Percentiles rank a stretch among this genome's conserved stretches.
Evolutionary conservation across 805 yeast species (phyloP).

Genomic region (Kockiozyma suomiensis): DNA sequence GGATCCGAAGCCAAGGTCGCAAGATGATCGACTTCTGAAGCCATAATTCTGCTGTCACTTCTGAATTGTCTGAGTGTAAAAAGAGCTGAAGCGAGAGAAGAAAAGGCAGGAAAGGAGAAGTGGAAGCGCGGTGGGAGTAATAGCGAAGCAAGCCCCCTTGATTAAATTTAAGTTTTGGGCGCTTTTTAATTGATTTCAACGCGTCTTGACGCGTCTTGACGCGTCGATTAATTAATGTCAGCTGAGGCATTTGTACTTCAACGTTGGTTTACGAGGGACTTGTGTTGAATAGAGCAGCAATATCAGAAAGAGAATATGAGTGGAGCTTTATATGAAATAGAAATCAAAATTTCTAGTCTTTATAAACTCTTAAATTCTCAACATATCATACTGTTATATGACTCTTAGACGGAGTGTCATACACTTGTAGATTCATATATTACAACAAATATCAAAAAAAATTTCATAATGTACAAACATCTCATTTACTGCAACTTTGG

Average conservation of each 20-base stretch:
- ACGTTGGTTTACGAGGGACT: too few species aligned
- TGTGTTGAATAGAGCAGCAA: too few species aligned
- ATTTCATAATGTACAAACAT: background rate
- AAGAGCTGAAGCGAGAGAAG: background rate
- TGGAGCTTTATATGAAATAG: too few species aligned
- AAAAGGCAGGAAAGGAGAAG: background rate
- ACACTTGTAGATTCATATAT: too few species aligned
- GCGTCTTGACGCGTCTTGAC: constrained; percentile 10
- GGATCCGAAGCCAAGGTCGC: constrained; percentile 22
- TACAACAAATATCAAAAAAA: background rate
- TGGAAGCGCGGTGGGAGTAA: background rate
- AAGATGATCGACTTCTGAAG: constrained; percentile 17
- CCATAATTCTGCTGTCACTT: background rate
- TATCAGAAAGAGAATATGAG: too few species aligned
- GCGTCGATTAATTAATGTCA: background rate
- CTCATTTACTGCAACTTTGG: background rate
- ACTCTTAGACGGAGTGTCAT: too few species aligned
- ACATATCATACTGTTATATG: too few species aligned
- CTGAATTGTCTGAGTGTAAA: background rate
- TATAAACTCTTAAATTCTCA: too few species aligned
- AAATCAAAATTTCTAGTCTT: too few species aligned
- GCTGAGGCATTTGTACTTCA: background rate
- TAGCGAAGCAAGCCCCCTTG: constrained; percentile 4
- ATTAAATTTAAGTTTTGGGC: background rate
- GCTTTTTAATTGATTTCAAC: background rate